These are phyloP conservation scores for Lanmaoa rubissima DNA, from an alignment of 768 basidiomycete genomes.

Conservation along the genomic window DNA sequence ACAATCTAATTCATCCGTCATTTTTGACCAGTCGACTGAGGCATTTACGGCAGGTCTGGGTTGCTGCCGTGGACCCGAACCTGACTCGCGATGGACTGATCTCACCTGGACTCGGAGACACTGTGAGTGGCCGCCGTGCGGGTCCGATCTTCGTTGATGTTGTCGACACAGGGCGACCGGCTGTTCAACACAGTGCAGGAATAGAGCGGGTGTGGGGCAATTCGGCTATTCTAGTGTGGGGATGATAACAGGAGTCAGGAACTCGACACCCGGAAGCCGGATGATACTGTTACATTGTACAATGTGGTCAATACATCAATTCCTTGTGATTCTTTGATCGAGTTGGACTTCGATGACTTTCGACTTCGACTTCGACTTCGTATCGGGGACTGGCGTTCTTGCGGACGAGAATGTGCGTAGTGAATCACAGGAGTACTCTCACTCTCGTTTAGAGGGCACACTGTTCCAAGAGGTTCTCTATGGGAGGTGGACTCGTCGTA, in stretches of 20 bases:
- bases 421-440: background rate
- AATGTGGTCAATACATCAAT: background rate
- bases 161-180: constrained; percentile 67
- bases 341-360: background rate
- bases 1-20: background rate
- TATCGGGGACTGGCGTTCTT: background rate
- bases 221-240: background rate
- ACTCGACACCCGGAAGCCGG: background rate
- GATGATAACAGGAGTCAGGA: background rate
- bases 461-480: background rate
- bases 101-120: constrained; percentile 88
- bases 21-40: background rate
- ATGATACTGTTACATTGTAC: background rate
- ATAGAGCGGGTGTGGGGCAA: constrained; percentile 14
- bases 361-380: background rate
- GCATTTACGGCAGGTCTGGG: constrained; percentile 69
- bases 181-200: constrained; percentile 70
- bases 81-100: constrained; percentile 79
- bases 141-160: background rate
- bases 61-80: constrained; percentile 72
- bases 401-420: background rate
- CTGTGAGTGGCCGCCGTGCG: constrained; percentile 47
- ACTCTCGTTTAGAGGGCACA: background rate
- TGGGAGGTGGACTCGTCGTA: too few relatives aligned
- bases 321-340: too few relatives aligned